A percentile compares a stretch with the other conserved stretches of the same genome.
These are phyloP conservation scores for Solanum virginianum DNA, from an alignment of 257 asterid genomes.

Conservation along the genomic window DNA sequence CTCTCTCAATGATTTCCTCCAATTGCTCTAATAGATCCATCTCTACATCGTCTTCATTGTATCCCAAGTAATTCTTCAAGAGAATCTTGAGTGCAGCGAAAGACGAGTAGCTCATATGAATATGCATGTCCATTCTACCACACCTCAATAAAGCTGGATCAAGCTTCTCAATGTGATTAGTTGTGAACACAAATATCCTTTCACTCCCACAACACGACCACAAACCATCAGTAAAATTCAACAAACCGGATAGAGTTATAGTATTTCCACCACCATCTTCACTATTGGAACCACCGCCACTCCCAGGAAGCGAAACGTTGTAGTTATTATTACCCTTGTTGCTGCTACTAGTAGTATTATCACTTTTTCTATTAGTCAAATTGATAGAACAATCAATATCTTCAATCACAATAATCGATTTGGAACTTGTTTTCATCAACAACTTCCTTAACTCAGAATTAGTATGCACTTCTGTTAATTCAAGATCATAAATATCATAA, in stretches of 20 bases:
- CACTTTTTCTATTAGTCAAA: conserved; percentile 19
- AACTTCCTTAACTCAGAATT: conserved; percentile 35
- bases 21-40: conserved; percentile 22
- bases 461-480: conserved; percentile 28
- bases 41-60: conserved; percentile 31
- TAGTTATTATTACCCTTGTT: neutral
- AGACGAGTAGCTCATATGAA: conserved; percentile 72
- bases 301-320: neutral
- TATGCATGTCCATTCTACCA: conserved; percentile 97
- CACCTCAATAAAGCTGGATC: conserved; percentile 89
- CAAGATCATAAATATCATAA: conserved; percentile 40
- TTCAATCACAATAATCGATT: conserved; percentile 35
- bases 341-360: neutral
- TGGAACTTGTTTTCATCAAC: conserved; percentile 29
- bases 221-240: conserved; percentile 85
- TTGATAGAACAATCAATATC: conserved; percentile 39
- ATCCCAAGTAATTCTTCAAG: conserved; percentile 60
- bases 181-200: conserved; percentile 83
- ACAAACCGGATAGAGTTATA: conserved; percentile 72
- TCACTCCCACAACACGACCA: conserved; percentile 99
- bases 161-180: conserved; percentile 85
- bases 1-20: conserved; percentile 31
- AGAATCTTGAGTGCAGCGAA: conserved; percentile 53
- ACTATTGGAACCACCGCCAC: neutral
- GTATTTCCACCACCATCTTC: conserved; percentile 44